These are phyloP conservation scores for Apiospora sp. DNA, from an alignment of 2,329 filamentous ascomycete species.

Conservation along the genomic window DNA sequence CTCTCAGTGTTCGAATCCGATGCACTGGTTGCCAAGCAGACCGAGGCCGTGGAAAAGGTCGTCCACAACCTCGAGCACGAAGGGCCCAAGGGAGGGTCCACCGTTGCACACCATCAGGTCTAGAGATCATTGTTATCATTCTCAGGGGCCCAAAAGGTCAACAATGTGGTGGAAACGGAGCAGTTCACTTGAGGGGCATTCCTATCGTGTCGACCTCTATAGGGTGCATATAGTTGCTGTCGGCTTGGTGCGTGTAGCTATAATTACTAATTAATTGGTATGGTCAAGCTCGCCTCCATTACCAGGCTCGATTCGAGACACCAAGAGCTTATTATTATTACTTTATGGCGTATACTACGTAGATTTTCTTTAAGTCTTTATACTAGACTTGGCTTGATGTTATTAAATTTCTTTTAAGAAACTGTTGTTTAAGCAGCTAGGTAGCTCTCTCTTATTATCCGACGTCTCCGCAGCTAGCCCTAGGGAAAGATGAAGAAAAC, in stretches of 20 bases:
- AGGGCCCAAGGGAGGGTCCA: conserved; percentile 23
- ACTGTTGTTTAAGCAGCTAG: too few relatives aligned
- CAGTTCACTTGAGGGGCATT: neutral
- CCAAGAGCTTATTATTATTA: neutral
- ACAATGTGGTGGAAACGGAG: too few relatives aligned
- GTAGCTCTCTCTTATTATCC: too few relatives aligned
- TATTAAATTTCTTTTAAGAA: neutral
- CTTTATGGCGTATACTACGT: neutral
- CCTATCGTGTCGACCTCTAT: neutral
- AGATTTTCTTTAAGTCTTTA: neutral
- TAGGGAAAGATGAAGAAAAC: too few relatives aligned
- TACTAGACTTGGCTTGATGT: accelerated
- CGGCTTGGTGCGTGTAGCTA: neutral
- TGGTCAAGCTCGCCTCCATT: neutral
- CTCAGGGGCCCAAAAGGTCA: neutral
- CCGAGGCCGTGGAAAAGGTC: conserved; percentile 49
- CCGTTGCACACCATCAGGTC: neutral
- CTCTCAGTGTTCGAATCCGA: conserved; percentile 50
- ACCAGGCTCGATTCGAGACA: neutral
- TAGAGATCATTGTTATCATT: neutral
- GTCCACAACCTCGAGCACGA: conserved; percentile 34
- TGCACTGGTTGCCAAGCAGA: conserved; percentile 46
- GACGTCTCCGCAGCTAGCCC: too few relatives aligned
- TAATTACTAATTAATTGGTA: neutral
- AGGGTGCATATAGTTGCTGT: neutral